Percentiles rank a stretch among this genome's conserved stretches.
These are phyloP conservation scores for Aspergillus clavatus DNA, from an alignment of 2,329 filamentous ascomycete genomes.

Conservation along the genomic window DNA sequence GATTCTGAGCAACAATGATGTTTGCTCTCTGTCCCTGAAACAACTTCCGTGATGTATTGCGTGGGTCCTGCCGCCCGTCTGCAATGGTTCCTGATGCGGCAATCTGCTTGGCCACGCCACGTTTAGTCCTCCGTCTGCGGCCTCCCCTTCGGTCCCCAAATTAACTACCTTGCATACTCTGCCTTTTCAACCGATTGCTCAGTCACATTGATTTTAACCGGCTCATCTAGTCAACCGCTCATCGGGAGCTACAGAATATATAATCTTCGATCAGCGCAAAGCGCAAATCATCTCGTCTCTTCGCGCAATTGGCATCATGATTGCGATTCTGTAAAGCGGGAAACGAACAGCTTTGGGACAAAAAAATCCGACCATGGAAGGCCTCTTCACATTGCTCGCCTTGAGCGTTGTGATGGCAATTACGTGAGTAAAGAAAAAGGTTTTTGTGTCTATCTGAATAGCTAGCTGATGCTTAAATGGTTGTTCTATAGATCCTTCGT, in stretches of 20 bases:
- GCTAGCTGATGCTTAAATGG: slow-evolving; percentile 12
- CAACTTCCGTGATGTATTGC: not conserved
- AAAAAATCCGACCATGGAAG: slow-evolving; percentile 51
- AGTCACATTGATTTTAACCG: not conserved
- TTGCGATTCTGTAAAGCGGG: slow-evolving; percentile 24
- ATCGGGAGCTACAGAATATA: not conserved
- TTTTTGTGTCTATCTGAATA: not conserved
- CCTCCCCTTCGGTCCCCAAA: not conserved
- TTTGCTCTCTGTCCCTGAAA: not conserved
- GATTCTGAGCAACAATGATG: too few species aligned
- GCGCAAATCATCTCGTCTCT: not conserved
- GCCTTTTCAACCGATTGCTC: not conserved
- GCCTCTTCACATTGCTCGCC: slow-evolving; percentile 60
- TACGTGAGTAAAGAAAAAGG: slow-evolving; percentile 46
- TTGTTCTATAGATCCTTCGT: slow-evolving; percentile 70
- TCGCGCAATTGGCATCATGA: slow-evolving; percentile 24
- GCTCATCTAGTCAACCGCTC: not conserved
- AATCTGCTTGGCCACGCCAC: slow-evolving; percentile 17
- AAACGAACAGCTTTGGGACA: slow-evolving; percentile 21
- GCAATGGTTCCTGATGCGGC: slow-evolving; percentile 14
- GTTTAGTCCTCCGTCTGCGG: slow-evolving; percentile 16
- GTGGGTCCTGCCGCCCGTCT: slow-evolving; percentile 2
- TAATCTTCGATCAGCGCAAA: not conserved
- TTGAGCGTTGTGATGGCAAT: slow-evolving; percentile 62
- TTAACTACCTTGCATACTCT: not conserved